Conservation (phyloP, 129 eudicot species). For the Flaveria robusta region DNA sequence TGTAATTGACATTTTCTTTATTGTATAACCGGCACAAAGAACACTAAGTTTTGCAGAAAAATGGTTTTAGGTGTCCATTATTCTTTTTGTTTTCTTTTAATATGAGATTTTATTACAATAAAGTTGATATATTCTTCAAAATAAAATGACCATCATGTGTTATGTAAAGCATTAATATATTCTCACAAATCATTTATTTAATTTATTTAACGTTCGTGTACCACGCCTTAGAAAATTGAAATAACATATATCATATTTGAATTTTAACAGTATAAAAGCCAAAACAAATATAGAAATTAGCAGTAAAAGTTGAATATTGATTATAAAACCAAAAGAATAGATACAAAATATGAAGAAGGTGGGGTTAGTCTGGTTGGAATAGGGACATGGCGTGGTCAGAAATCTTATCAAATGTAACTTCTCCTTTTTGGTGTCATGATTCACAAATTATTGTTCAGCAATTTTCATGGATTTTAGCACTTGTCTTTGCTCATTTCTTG, state of each 20-base stretch:
- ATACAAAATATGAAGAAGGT: conserved; percentile 27
- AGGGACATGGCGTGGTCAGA: conserved; percentile 42
- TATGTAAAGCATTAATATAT: background rate
- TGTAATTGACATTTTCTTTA: too few species aligned
- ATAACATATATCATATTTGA: background rate
- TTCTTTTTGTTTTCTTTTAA: background rate
- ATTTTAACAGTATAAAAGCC: background rate
- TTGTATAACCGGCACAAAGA: too few species aligned
- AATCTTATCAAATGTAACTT: conserved; percentile 38
- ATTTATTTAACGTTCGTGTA: background rate
- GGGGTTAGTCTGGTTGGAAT: conserved; percentile 41
- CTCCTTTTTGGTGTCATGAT: conserved; percentile 48
- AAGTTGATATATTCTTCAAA: too few species aligned
- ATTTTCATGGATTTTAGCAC: conserved; percentile 40
- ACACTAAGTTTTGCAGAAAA: too few species aligned
- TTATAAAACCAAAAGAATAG: conserved; percentile 8
- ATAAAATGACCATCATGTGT: too few species aligned
- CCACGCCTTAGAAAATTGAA: background rate
- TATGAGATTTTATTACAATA: too few species aligned
- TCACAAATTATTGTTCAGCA: conserved; percentile 42
- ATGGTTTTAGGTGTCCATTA: background rate
- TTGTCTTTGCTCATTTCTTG: conserved; percentile 28
- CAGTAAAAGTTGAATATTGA: background rate
- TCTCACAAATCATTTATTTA: background rate
- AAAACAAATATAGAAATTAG: background rate